Evolutionary conservation across 768 basidiomycete species (phyloP).

Genomic region (Lanmaoa pseudosensibilis): DNA sequence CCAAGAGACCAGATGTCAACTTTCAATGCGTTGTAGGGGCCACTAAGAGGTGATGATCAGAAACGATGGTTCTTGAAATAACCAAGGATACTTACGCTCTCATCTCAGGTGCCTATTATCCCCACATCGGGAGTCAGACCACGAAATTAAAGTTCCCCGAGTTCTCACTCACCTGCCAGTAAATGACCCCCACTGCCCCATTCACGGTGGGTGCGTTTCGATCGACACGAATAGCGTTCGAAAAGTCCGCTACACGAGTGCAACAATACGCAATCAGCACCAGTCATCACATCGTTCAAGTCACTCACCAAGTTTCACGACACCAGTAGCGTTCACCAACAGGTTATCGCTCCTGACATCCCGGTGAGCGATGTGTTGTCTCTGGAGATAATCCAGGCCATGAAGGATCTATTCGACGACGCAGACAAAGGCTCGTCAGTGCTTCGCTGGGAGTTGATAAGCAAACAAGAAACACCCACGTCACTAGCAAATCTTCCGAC

Average conservation of each 20-base stretch:
- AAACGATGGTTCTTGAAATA: background rate
- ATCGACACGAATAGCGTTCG: constrained; percentile 64
- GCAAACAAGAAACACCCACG: constrained; percentile 46
- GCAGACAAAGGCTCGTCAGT: background rate
- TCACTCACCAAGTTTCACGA: constrained; percentile 71
- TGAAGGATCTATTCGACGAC: constrained; percentile 49
- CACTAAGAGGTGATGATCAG: constrained; percentile 38
- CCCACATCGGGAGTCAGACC: background rate
- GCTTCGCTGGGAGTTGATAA: background rate
- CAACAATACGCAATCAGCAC: background rate
- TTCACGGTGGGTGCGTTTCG: constrained; percentile 48
- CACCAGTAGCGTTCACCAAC: constrained; percentile 63
- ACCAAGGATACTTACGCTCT: constrained; percentile 51
- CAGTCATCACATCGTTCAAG: background rate
- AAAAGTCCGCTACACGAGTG: constrained; percentile 66
- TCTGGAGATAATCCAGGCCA: constrained; percentile 66
- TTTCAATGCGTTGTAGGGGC: constrained; percentile 70
- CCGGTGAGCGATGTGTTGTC: constrained; percentile 71
- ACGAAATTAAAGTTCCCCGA: background rate
- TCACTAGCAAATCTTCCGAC: constrained; percentile 77
- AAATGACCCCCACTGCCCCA: constrained; percentile 69
- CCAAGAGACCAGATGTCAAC: constrained; percentile 83
- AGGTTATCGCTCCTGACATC: constrained; percentile 86
- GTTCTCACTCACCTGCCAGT: constrained; percentile 66
- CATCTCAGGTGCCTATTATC: constrained; percentile 67